Evolutionary conservation across 257 asterid species (phyloP), one percentile per base, ranked within the genome.

Genomic region (Mentha longifolia): DNA sequence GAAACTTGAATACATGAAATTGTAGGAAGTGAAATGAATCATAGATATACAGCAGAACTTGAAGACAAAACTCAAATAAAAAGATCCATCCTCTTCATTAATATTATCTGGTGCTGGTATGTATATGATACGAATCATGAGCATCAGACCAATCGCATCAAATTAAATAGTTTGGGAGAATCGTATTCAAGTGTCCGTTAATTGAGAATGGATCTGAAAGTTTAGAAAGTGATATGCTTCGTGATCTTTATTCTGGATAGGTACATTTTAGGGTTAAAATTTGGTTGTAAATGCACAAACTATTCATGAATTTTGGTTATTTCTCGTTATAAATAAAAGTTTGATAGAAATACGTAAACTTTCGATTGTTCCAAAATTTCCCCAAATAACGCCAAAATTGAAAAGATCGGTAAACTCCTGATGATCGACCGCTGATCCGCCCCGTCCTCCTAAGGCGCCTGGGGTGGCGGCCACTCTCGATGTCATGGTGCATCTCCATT

Each of bases 121-220:
- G 25, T 22, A 92, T 81, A 95, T 85, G 70, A 95, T 89, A 67
- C 99, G 96, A 73, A 95, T 95, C 99, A 95, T 89, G 79, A 92
- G 96, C 99, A 95, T 88, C 78, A 92, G 80, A 70, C 98, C 99
- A 80, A 92, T 95, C 28, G 98, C 99, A 70, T 95, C 99, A 79
- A n/a, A n/a, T n/a, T n/a, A 80, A 92, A 81, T 89, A 89, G 79
- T 88, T 95, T 47, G 95, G 90, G 73, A 95, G 98, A 68, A 92
- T 78, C 31, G 90, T 78, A 82, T 85, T 85, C 71, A 95, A 81
- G 81, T 88, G 99, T 70, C 92, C 99, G n/a, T 95, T 96, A 74
- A 92, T 86, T 28, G 91, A 66, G 79, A 95, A 87, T 39, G 98
- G 98, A 50, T 98, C 99, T 91, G 89, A 68, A 57, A 67, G 72